These are phyloP conservation scores for Phytophthora quininea DNA, from an alignment of 352 stramenopile species.

Conservation along the genomic window DNA sequence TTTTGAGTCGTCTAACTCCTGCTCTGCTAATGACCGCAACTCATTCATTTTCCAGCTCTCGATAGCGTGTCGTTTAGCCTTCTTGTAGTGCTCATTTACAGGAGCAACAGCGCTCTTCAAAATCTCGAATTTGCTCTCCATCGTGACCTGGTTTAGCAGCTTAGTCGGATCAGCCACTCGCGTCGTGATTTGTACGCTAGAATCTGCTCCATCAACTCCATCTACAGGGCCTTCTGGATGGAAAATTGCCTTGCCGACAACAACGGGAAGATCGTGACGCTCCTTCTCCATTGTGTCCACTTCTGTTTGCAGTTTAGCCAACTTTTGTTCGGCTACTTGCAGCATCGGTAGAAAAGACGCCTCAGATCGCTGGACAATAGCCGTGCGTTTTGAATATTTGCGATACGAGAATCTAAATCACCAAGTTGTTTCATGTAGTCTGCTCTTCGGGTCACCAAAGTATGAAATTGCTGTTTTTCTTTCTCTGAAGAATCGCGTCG, in stretches of 20 bases:
- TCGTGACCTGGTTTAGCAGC: slow-evolving; percentile 53
- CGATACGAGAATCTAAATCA: slow-evolving; percentile 45
- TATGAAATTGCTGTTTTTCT: slow-evolving; percentile 70
- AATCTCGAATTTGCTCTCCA: slow-evolving; percentile 72
- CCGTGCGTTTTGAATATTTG: slow-evolving; percentile 51
- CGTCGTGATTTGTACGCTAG: slow-evolving; percentile 18
- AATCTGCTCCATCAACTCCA: neutral
- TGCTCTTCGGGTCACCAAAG: slow-evolving; percentile 48
- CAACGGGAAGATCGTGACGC: slow-evolving; percentile 54
- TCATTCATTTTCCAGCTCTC: slow-evolving; percentile 72
- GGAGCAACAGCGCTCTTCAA: slow-evolving; percentile 54
- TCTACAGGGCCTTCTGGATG: slow-evolving; percentile 20
- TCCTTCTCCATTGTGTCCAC: slow-evolving; percentile 38
- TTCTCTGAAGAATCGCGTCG: slow-evolving; percentile 63
- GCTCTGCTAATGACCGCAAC: slow-evolving; percentile 47
- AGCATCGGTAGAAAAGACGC: slow-evolving; percentile 45
- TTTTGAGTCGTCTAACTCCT: slow-evolving; percentile 65
- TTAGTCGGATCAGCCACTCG: slow-evolving; percentile 37
- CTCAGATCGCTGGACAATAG: slow-evolving; percentile 52
- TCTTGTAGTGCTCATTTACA: slow-evolving; percentile 65
- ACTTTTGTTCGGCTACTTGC: slow-evolving; percentile 25
- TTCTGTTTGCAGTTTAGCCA: slow-evolving; percentile 26
- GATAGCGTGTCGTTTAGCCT: slow-evolving; percentile 47
- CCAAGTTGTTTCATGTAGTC: slow-evolving; percentile 57
- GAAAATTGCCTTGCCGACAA: slow-evolving; percentile 65